A percentile compares a stretch with the other conserved stretches of the same genome.
These are phyloP conservation scores for Amanita phalloides DNA, from an alignment of 768 basidiomycete genomes.

Conservation along the genomic window DNA sequence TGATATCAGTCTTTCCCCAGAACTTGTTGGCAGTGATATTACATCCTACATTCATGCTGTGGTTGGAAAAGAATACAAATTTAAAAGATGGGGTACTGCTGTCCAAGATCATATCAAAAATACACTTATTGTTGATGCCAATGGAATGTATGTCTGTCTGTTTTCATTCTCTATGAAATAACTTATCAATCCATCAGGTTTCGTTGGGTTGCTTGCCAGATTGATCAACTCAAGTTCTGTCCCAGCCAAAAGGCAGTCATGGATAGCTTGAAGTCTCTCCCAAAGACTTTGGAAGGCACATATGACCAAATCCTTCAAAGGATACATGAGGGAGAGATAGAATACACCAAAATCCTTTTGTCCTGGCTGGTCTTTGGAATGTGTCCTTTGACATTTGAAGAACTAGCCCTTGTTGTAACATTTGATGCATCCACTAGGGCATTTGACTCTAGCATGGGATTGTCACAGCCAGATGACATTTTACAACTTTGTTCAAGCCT, in stretches of 20 bases:
- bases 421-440: not conserved
- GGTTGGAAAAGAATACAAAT: not conserved
- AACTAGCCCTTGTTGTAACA: not conserved
- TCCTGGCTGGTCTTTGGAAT: not conserved
- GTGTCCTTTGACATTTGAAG: not conserved
- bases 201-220: not conserved
- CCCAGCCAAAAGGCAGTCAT: not conserved
- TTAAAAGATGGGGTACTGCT: not conserved
- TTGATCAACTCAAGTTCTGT: not conserved
- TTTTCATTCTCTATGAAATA: not conserved
- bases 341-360: not conserved
- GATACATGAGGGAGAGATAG: not conserved
- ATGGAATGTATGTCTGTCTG: not conserved
- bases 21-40: not conserved
- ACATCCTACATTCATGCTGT: not conserved
- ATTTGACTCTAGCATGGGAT: not conserved
- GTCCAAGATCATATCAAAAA: not conserved
- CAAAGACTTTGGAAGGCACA: not conserved
- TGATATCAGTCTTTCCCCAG: not conserved
- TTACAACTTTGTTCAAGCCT: not conserved
- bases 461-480: not conserved
- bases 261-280: not conserved
- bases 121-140: not conserved
- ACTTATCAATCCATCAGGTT: not conserved
- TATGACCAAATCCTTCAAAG: slow-evolving; percentile 2